A percentile compares a stretch with the other conserved stretches of the same genome.
Conservation (phyloP, 176 grass and related monocot genomes). For the Aegilops tauschii region DNA sequence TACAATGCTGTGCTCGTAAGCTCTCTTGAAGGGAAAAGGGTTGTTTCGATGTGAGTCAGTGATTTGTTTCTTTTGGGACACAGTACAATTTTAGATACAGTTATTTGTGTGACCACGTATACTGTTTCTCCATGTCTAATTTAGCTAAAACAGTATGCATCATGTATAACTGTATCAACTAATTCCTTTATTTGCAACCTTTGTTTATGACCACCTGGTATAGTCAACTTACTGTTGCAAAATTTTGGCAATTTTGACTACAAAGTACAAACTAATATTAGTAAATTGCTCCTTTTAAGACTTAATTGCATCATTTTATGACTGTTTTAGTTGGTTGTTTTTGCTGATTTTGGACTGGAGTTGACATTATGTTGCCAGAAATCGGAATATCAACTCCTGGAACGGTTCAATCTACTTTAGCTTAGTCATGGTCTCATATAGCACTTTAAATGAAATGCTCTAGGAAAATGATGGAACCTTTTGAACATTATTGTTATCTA, state of each 20-base stretch:
- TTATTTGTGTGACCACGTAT: neutral
- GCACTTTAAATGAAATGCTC: neutral
- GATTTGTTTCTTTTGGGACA: neutral
- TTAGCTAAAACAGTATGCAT: neutral
- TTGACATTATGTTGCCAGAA: constrained; percentile 20
- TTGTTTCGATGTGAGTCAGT: constrained; percentile 61
- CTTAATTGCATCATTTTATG: neutral
- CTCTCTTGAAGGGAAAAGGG: constrained; percentile 74
- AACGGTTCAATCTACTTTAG: neutral
- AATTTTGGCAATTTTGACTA: neutral
- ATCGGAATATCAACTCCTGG: neutral
- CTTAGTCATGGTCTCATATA: constrained; percentile 4
- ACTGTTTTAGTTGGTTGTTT: constrained; percentile 7
- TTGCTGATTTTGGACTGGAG: constrained; percentile 12
- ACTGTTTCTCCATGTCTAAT: constrained; percentile 10
- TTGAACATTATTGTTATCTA: neutral
- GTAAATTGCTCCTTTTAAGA: neutral
- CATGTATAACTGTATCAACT: neutral
- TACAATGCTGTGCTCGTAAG: constrained; percentile 70
- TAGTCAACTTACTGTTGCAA: constrained; percentile 2
- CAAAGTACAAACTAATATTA: constrained; percentile 4
- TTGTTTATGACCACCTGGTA: neutral
- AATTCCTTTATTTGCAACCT: neutral
- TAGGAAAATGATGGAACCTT: neutral
- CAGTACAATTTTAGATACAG: constrained; percentile 12